These are phyloP conservation scores for Chrysoporthe cubensis DNA, from an alignment of 2,329 filamentous ascomycete species.

Conservation along the genomic window DNA sequence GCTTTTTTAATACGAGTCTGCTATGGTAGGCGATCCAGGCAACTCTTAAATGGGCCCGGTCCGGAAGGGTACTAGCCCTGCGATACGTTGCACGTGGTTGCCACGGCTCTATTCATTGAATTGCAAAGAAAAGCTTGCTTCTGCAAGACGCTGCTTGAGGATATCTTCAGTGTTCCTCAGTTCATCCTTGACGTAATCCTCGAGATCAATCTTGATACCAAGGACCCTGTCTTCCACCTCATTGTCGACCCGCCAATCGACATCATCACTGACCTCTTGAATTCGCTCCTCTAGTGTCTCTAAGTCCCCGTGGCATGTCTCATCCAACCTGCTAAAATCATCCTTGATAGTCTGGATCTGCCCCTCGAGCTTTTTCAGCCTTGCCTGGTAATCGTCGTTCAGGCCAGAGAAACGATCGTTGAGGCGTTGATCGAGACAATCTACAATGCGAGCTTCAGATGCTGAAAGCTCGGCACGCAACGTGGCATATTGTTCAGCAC, in stretches of 20 bases:
- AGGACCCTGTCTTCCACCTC: slow-evolving; percentile 18
- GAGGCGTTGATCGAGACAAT: slow-evolving; percentile 11
- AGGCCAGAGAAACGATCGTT: neutral
- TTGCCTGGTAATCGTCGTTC: neutral
- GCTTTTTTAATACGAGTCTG: too few relatives aligned
- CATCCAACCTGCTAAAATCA: slow-evolving; percentile 5
- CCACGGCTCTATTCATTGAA: slow-evolving; percentile 3
- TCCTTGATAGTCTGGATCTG: slow-evolving; percentile 6
- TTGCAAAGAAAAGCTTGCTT: slow-evolving; percentile 15
- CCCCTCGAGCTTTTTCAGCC: neutral
- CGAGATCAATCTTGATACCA: slow-evolving; percentile 9
- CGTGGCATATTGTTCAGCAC: slow-evolving; percentile 5
- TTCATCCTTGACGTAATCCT: slow-evolving; percentile 19
- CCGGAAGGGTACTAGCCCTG: too few relatives aligned
- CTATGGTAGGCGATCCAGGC: too few relatives aligned
- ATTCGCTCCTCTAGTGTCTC: slow-evolving; percentile 10
- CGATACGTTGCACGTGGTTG: neutral
- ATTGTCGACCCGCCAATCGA: slow-evolving; percentile 5
- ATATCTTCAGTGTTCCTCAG: slow-evolving; percentile 13
- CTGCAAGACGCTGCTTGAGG: slow-evolving; percentile 9
- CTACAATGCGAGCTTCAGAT: slow-evolving; percentile 1
- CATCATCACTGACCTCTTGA: slow-evolving; percentile 13
- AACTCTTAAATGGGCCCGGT: too few relatives aligned
- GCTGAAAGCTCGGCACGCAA: neutral
- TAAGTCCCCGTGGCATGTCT: neutral